Percentiles rank a stretch among this genome's conserved stretches.
These are phyloP conservation scores for Onygenales sp. DNA, from an alignment of 2,329 filamentous ascomycete genomes.

Conservation along the genomic window DNA sequence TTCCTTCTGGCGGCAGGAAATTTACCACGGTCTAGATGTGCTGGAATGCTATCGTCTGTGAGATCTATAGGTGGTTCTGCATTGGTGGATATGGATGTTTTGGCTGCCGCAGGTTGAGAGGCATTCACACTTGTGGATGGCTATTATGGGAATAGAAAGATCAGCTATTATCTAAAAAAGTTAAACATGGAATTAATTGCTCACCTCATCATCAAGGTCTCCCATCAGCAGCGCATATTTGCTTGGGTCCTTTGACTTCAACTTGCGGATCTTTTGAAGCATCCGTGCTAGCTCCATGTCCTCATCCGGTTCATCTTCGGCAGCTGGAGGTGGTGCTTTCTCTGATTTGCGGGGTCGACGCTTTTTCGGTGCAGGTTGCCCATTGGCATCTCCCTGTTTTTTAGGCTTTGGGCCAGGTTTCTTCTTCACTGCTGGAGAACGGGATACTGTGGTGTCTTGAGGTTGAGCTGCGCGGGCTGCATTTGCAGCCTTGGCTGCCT, in stretches of 20 bases:
- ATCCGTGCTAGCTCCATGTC: constrained; percentile 44
- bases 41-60: not conserved
- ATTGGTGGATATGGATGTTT: not conserved
- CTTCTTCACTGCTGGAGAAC: not conserved
- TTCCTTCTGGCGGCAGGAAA: constrained; percentile 10
- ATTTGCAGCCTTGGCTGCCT: constrained; percentile 1
- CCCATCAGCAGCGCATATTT: constrained; percentile 49
- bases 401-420: constrained; percentile 4
- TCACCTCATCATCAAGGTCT: constrained; percentile 28
- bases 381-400: not conserved
- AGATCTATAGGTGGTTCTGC: not conserved
- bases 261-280: constrained; percentile 50
- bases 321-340: not conserved
- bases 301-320: constrained; percentile 5
- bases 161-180: not conserved
- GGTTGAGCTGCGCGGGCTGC: not conserved
- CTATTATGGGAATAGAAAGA: not conserved
- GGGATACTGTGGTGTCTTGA: not conserved
- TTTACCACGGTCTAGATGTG: constrained; percentile 9
- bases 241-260: constrained; percentile 45
- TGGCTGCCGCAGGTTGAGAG: not conserved
- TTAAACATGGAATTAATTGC: not conserved
- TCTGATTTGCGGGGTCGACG: not conserved
- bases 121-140: not conserved
- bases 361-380: no score